These are phyloP conservation scores for Penicillium sp. DNA, from an alignment of 2,329 filamentous ascomycete genomes.

Conservation along the genomic window DNA sequence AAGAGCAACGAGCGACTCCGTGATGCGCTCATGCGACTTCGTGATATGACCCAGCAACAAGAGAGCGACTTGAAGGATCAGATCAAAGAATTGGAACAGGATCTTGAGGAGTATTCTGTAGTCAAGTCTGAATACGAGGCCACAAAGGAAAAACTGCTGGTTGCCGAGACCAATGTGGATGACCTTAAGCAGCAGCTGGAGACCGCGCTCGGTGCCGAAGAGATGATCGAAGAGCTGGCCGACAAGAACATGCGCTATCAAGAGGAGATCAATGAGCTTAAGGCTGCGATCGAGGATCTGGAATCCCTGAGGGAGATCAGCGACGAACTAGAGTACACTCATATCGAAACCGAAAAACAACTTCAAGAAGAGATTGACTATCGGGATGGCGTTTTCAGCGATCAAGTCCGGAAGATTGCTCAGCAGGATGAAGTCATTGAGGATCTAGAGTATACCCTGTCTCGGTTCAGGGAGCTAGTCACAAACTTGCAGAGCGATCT, in stretches of 20 bases:
- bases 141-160: constrained; percentile 69
- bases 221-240: constrained; percentile 89
- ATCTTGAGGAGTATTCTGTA: constrained; percentile 64
- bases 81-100: constrained; percentile 70
- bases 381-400: constrained; percentile 78
- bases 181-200: constrained; percentile 90
- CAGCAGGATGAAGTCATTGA: constrained; percentile 78
- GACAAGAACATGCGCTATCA: constrained; percentile 81
- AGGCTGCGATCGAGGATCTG: constrained; percentile 77
- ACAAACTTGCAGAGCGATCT: constrained; percentile 80
- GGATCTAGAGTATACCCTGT: constrained; percentile 86
- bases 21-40: constrained; percentile 77
- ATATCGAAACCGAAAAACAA: constrained; percentile 89
- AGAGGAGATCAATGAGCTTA: constrained; percentile 79
- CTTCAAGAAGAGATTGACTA: constrained; percentile 91
- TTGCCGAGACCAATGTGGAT: constrained; percentile 72
- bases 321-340: constrained; percentile 90
- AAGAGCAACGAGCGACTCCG: constrained; percentile 82
- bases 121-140: constrained; percentile 68
- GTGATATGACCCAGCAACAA: constrained; percentile 82
- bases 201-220: constrained; percentile 80
- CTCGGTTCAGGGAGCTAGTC: constrained; percentile 84
- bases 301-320: constrained; percentile 88
- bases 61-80: constrained; percentile 76
- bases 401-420: constrained; percentile 69